These are phyloP conservation scores for Bipolaris sorokiniana DNA, from an alignment of 2,329 filamentous ascomycete species.

Conservation along the genomic window DNA sequence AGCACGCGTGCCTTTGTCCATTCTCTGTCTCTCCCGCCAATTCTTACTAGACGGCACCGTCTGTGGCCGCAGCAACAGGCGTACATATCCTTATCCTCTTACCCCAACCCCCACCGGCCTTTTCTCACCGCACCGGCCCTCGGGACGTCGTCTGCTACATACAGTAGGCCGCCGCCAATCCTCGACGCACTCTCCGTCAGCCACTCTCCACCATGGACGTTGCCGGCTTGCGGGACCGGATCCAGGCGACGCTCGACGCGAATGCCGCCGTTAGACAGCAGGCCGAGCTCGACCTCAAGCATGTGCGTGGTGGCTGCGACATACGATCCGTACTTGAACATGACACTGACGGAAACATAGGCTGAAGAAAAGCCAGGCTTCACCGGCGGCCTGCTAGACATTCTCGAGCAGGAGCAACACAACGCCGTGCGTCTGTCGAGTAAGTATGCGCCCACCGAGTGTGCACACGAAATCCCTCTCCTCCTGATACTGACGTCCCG, in stretches of 20 bases:
- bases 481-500: conserved; percentile 30
- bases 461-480: background rate
- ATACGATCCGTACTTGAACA: conserved; percentile 13
- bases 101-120: conserved; percentile 24
- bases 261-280: conserved; percentile 76
- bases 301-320: conserved; percentile 61
- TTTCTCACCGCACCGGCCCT: conserved; percentile 28
- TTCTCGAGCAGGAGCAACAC: conserved; percentile 88
- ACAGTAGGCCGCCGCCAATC: conserved; percentile 15
- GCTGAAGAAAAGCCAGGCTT: conserved; percentile 91
- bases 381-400: conserved; percentile 86
- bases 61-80: conserved; percentile 24
- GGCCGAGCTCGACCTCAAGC: conserved; percentile 81
- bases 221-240: conserved; percentile 74
- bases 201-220: conserved; percentile 68
- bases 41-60: conserved; percentile 18
- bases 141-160: conserved; percentile 5
- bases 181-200: conserved; percentile 15
- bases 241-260: conserved; percentile 75
- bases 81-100: background rate
- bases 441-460: conserved; percentile 55
- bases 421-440: conserved; percentile 84
- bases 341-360: conserved; percentile 56
- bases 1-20: conserved; percentile 21
- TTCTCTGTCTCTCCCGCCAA: conserved; percentile 17